Conservation (phyloP, 2,329 filamentous ascomycete genomes). For the Lachnellula hyalina region DNA sequence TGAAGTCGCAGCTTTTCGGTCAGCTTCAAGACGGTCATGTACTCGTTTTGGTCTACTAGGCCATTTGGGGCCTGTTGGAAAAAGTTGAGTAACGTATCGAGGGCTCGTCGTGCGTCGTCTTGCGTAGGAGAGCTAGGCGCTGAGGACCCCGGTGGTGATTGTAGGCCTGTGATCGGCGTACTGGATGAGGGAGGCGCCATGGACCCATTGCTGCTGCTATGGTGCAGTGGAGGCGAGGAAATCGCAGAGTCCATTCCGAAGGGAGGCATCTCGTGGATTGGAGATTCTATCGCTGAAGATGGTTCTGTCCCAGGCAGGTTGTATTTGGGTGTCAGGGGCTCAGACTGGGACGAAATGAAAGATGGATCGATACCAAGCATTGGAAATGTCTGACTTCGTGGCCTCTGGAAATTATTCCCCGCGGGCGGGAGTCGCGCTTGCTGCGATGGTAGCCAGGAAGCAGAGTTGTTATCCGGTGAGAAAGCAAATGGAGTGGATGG, state of each 20-base stretch:
- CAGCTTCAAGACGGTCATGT: conserved; percentile 69
- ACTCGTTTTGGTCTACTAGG: conserved; percentile 72
- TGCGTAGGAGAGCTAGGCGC: conserved; percentile 64
- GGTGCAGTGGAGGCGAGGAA: conserved; percentile 42
- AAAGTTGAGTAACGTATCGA: conserved; percentile 77
- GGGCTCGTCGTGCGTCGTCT: conserved; percentile 77
- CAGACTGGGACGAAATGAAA: conserved; percentile 47
- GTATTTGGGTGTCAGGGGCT: conserved; percentile 51
- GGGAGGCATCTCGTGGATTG: conserved; percentile 40
- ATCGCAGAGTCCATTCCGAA: conserved; percentile 33
- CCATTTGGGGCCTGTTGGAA: conserved; percentile 63
- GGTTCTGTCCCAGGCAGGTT: conserved; percentile 32
- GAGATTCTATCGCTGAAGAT: conserved; percentile 44
- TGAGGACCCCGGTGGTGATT: conserved; percentile 47
- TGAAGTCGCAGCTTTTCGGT: conserved; percentile 77
- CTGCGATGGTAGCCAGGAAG: conserved; percentile 56
- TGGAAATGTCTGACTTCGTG: conserved; percentile 84
- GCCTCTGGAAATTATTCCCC: conserved; percentile 54
- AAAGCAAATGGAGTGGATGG: conserved; percentile 71
- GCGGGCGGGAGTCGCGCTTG: conserved; percentile 42
- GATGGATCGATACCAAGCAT: conserved; percentile 56
- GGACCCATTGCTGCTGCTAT: conserved; percentile 47
- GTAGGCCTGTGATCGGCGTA: conserved; percentile 32
- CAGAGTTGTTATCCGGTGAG: conserved; percentile 66
- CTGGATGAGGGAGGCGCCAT: conserved; percentile 37